Conservation (phyloP, 163 green algal genomes). For the Scenedesmus sp. region DNA sequence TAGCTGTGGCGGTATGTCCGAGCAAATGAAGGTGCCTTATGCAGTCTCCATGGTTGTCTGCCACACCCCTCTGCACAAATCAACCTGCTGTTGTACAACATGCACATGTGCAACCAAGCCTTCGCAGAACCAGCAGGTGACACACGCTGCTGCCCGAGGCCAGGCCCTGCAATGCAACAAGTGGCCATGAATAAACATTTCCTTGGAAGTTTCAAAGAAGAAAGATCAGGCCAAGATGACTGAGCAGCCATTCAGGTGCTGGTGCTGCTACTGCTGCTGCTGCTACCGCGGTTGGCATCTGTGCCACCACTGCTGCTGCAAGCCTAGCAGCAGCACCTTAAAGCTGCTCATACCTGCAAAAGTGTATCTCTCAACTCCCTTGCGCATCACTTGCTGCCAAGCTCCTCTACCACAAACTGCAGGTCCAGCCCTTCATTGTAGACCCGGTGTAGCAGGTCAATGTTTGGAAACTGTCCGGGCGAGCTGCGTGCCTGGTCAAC, state of each 20-base stretch:
- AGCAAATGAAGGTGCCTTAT: too few species aligned
- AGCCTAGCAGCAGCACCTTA: background rate
- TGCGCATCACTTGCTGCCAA: slow-evolving; percentile 9
- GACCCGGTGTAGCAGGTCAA: slow-evolving; percentile 71
- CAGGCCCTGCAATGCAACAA: too few species aligned
- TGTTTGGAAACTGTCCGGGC: slow-evolving; percentile 72
- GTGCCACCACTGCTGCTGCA: background rate
- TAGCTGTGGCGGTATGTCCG: too few species aligned
- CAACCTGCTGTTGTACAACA: too few species aligned
- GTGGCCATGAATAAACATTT: too few species aligned
- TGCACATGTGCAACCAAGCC: too few species aligned
- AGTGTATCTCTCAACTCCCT: background rate
- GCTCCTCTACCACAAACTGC: slow-evolving; percentile 70
- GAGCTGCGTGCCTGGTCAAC: slow-evolving; percentile 52
- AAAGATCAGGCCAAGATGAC: too few species aligned
- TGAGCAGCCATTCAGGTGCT: background rate
- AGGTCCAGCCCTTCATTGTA: slow-evolving; percentile 74
- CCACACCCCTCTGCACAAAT: too few species aligned
- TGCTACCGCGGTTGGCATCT: background rate
- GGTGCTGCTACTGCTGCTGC: background rate
- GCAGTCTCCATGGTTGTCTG: too few species aligned
- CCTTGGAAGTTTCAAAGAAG: too few species aligned
- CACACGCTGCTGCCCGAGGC: too few species aligned
- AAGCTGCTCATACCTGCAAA: background rate
- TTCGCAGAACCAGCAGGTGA: too few species aligned